Percentiles rank a stretch among this genome's conserved stretches.
Evolutionary conservation across 2,329 filamentous ascomycete genomes (phyloP).

Genomic region (Herpotrichia juniperi): DNA sequence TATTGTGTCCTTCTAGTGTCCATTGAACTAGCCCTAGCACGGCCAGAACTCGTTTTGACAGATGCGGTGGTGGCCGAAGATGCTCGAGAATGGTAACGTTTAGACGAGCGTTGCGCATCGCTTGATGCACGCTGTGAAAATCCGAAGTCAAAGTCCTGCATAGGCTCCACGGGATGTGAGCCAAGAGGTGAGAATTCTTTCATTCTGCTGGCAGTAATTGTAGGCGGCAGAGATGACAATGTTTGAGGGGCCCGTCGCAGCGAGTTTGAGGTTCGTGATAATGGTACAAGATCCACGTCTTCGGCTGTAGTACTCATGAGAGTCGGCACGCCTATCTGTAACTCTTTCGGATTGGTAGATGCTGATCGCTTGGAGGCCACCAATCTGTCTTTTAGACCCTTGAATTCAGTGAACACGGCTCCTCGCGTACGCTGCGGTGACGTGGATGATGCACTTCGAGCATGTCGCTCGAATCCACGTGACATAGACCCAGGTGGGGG

Average conservation of each 20-base stretch:
- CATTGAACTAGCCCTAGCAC: conserved; percentile 37
- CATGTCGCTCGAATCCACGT: conserved; percentile 29
- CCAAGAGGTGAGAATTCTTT: conserved; percentile 37
- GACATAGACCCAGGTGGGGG: conserved; percentile 29
- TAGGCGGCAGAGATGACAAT: conserved; percentile 19
- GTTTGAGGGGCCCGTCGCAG: conserved; percentile 37
- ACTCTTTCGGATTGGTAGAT: conserved; percentile 29
- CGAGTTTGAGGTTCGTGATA: conserved; percentile 13
- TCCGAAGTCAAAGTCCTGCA: conserved; percentile 22
- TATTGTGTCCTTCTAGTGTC: conserved; percentile 13
- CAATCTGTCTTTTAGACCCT: conserved; percentile 37
- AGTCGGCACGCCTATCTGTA: conserved; percentile 40
- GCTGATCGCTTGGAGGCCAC: conserved; percentile 29
- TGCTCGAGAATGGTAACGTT: conserved; percentile 25
- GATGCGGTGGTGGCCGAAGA: conserved; percentile 14
- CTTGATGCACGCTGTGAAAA: conserved; percentile 11
- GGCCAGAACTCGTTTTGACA: conserved; percentile 19
- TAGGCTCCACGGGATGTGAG: conserved; percentile 38
- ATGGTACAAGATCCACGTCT: conserved; percentile 32
- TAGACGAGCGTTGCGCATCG: conserved; percentile 8
- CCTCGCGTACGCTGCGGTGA: conserved; percentile 34
- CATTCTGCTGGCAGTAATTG: conserved; percentile 8
- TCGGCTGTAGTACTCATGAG: conserved; percentile 41
- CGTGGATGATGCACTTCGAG: conserved; percentile 38
- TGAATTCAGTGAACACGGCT: conserved; percentile 38